Evolutionary conservation across 2,329 filamentous ascomycete species (phyloP).

Genomic region (Knoxdaviesia proteae): DNA sequence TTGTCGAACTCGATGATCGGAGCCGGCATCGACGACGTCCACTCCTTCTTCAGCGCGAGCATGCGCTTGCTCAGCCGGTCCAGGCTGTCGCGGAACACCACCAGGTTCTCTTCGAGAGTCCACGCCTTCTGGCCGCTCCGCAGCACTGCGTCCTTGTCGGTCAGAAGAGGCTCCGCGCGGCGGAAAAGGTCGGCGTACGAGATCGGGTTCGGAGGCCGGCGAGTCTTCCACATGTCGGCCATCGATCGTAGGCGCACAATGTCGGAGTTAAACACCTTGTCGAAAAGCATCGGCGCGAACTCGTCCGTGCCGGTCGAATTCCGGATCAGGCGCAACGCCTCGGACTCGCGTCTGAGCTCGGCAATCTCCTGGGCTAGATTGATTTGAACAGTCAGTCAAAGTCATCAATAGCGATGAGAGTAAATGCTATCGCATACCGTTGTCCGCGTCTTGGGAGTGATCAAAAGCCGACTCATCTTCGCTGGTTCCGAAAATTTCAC

Average conservation of each 20-base stretch:
- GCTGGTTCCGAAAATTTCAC: slow-evolving; percentile 75
- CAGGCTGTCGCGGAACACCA: slow-evolving; percentile 72
- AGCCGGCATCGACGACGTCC: slow-evolving; percentile 25
- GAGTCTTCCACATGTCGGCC: slow-evolving; percentile 90
- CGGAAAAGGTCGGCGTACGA: slow-evolving; percentile 41
- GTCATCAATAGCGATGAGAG: no score
- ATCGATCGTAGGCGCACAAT: slow-evolving; percentile 65
- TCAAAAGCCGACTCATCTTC: slow-evolving; percentile 74
- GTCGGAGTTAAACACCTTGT: slow-evolving; percentile 81
- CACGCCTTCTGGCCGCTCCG: slow-evolving; percentile 56
- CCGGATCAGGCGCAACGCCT: slow-evolving; percentile 65
- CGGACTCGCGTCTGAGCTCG: slow-evolving; percentile 66
- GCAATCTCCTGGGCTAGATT: slow-evolving; percentile 51
- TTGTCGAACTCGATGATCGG: slow-evolving; percentile 81
- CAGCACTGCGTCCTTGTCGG: slow-evolving; percentile 31
- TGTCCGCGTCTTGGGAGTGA: slow-evolving; percentile 59
- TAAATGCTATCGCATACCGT: slow-evolving; percentile 26
- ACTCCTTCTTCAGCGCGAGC: slow-evolving; percentile 34
- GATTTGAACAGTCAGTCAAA: not conserved
- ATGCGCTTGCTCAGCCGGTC: slow-evolving; percentile 56
- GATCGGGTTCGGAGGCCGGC: slow-evolving; percentile 52
- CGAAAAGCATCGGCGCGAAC: slow-evolving; percentile 65
- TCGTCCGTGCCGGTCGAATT: slow-evolving; percentile 57
- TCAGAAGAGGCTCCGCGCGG: slow-evolving; percentile 26
- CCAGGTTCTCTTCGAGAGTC: slow-evolving; percentile 66